Base-by-base conservation (phyloP, 495 filamentous ascomycete genomes). In the Penicillium maclennaniae region DNA sequence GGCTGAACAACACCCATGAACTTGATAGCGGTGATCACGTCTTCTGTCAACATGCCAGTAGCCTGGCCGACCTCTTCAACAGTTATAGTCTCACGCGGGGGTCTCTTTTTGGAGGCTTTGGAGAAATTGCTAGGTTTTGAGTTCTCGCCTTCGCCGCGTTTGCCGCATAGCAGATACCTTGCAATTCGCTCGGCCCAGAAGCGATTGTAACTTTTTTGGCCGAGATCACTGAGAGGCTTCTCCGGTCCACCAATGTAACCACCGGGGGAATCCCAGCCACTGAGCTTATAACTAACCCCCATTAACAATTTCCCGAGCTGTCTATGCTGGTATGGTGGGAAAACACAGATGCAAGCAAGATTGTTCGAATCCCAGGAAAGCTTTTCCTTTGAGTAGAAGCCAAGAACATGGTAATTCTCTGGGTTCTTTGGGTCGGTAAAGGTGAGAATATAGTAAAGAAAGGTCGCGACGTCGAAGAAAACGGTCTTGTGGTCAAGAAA, bases 331-430 rank as follows among this genome's bases (percentile, higher is more conserved):
- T 92, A 97, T 1, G 93, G 93, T 3, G 95, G 93, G 65, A 99
- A 97, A 10, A 99, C 81, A 21, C 97, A 77, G 53, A 99, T 99
- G 65, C 93, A 99, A 4, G 93, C 93, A 0, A 99, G 81, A 57
- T 97, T 99, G 68, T 97, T 97, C 60, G 93, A 89, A 63, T 99
- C 93, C 93, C 93, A 99, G 4, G 89, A 93, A 70, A 96, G 86
- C 62, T 97, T 97, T 73, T 99, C 93, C 65, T 97, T 97, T 20
- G 87, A 92, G 79, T 96, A 99, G 80, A 96, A 99, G 46, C 95
- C 93, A 7, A 96, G 82, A 27, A 97, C 86, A 27, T 68, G 62
- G 54, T 72, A 73, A 28, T 67, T 68, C 1, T 63, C 54, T 27
- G 68, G 63, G 54, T 70, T 61, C 1, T 70, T 46, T 7, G 72